These are phyloP conservation scores for Paramarasmius palmivorus DNA, from an alignment of 1,284 basidiomycete species.

Conservation along the genomic window DNA sequence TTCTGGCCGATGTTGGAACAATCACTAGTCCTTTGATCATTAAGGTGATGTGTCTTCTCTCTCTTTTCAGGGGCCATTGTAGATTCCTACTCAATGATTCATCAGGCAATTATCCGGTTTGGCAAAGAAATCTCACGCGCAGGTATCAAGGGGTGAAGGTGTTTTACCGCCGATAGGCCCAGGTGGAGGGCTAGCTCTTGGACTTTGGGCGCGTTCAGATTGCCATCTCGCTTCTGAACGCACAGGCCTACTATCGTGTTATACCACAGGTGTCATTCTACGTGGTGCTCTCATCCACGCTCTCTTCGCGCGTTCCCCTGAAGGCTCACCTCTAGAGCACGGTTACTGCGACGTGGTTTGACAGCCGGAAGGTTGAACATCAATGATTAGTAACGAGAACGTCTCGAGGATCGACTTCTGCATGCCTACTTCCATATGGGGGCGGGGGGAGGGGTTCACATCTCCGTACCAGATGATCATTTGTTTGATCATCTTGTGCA, in stretches of 20 bases:
- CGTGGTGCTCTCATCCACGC: constrained; percentile 9
- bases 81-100: not conserved
- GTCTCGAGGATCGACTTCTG: constrained; percentile 11
- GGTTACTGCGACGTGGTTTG: constrained; percentile 4
- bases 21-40: constrained; percentile 8
- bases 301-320: constrained; percentile 4
- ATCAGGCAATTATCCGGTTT: constrained; percentile 6
- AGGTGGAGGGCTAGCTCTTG: constrained; percentile 5
- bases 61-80: not conserved
- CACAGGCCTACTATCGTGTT: constrained; percentile 8
- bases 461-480: constrained; percentile 7
- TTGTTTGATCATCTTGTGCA: constrained; percentile 6
- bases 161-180: constrained; percentile 6
- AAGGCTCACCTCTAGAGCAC: constrained; percentile 3
- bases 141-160: not conserved
- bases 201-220: constrained; percentile 6
- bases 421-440: constrained; percentile 8
- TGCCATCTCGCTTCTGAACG: constrained; percentile 6
- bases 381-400: constrained; percentile 6
- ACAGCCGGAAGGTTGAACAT: constrained; percentile 6
- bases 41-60: no score
- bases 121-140: not conserved
- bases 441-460: no score
- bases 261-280: constrained; percentile 7
- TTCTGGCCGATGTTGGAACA: constrained; percentile 7